Evolutionary conservation across 2,329 filamentous ascomycete species (phyloP).

Genomic region (Aspergillus novoparasiticus): DNA sequence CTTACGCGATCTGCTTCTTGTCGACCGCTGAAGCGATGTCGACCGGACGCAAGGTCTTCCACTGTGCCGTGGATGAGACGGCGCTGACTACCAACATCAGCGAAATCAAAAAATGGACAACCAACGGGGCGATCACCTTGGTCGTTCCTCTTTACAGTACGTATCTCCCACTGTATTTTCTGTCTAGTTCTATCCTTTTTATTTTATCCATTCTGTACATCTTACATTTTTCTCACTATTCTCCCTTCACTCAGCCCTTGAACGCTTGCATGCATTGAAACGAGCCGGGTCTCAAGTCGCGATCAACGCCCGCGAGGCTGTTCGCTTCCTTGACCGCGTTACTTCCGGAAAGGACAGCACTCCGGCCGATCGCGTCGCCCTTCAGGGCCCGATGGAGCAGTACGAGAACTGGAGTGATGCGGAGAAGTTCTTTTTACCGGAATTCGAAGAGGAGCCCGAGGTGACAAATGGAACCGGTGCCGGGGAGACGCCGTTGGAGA

Average conservation of each 20-base stretch:
- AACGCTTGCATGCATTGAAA: slow-evolving; percentile 49
- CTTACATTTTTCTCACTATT: slow-evolving; percentile 15
- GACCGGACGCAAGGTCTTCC: slow-evolving; percentile 49
- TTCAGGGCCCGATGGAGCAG: slow-evolving; percentile 54
- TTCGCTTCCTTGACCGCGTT: slow-evolving; percentile 55
- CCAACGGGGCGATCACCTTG: slow-evolving; percentile 51
- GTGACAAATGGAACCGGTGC: slow-evolving; percentile 19
- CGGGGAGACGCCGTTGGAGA: slow-evolving; percentile 22
- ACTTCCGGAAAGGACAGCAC: slow-evolving; percentile 51
- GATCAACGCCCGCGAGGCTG: slow-evolving; percentile 54
- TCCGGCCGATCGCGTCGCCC: slow-evolving; percentile 44
- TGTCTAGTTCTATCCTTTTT: not conserved
- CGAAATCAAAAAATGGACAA: slow-evolving; percentile 56
- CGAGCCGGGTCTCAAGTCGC: slow-evolving; percentile 50
- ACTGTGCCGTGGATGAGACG: slow-evolving; percentile 57
- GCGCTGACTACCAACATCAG: slow-evolving; percentile 55
- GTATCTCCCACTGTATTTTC: slow-evolving; percentile 14
- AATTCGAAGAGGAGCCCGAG: slow-evolving; percentile 46
- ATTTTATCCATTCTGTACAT: not conserved
- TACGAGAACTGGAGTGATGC: slow-evolving; percentile 51
- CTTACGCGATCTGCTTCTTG: slow-evolving; percentile 26
- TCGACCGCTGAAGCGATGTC: slow-evolving; percentile 38
- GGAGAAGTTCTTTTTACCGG: slow-evolving; percentile 48
- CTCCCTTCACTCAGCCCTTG: slow-evolving; percentile 40
- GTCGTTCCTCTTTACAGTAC: slow-evolving; percentile 56